phyloP scores from a whole-genome alignment of 305 asterid species.

The Fraxinus xanthoxyloides region DNA sequence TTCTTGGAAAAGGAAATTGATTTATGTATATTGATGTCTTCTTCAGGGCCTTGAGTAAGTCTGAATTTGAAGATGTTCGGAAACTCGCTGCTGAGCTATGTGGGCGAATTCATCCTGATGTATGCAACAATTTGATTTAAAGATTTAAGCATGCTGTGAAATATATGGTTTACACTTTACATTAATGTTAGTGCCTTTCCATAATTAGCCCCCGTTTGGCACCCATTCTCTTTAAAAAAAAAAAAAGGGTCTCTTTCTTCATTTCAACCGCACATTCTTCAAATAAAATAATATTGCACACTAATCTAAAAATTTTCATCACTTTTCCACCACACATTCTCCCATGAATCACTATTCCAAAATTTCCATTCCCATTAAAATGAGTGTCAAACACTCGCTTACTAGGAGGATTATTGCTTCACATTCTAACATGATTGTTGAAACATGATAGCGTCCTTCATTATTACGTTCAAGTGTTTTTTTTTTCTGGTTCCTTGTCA shows the following conservation, averaged over 20 bases:
- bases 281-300: no score
- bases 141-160: slow-evolving; percentile 13
- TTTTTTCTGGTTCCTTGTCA: background rate
- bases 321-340: no score
- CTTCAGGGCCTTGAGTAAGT: slow-evolving; percentile 65
- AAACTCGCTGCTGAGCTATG: slow-evolving; percentile 95
- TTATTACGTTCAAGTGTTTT: background rate
- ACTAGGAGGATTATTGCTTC: background rate
- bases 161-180: background rate
- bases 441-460: background rate
- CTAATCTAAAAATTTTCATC: no score
- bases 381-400: no score
- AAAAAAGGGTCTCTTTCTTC: no score
- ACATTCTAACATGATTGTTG: background rate
- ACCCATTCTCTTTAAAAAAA: no score
- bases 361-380: no score
- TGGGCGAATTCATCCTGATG: slow-evolving; percentile 85
- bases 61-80: slow-evolving; percentile 85
- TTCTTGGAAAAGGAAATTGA: slow-evolving; percentile 17
- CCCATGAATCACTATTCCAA: no score
- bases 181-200: slow-evolving; percentile 5
- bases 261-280: no score
- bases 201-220: no score
- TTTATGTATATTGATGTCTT: slow-evolving; percentile 15
- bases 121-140: slow-evolving; percentile 28